Conservation (phyloP, 495 filamentous ascomycete genomes). For the Talaromyces liani region DNA sequence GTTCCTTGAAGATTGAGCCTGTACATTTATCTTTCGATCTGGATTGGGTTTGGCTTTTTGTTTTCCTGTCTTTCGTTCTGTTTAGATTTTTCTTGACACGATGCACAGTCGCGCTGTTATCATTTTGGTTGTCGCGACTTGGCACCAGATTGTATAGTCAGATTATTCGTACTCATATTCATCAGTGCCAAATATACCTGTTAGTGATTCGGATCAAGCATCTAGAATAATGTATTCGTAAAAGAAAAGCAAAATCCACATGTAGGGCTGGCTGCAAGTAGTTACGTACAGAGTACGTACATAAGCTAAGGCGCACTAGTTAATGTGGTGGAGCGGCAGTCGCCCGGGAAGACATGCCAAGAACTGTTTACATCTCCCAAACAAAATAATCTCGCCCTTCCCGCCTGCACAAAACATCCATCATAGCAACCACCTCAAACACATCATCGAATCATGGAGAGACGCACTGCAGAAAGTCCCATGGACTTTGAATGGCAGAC, state of each 20-base stretch:
- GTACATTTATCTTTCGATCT: neutral
- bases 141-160: neutral
- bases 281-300: no score
- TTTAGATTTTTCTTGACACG: neutral
- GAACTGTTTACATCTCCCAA: constrained; percentile 9
- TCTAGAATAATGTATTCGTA: neutral
- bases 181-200: neutral
- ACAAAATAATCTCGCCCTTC: constrained; percentile 9
- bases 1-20: constrained; percentile 12
- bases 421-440: constrained; percentile 7
- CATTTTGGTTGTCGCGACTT: neutral
- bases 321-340: neutral
- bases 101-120: neutral
- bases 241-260: neutral
- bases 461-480: constrained; percentile 48
- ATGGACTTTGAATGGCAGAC: constrained; percentile 66
- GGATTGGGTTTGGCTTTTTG: neutral
- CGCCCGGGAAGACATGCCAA: neutral
- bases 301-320: neutral
- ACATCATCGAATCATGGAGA: constrained; percentile 23
- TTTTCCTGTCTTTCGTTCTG: neutral
- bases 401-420: constrained; percentile 7
- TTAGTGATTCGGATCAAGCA: neutral
- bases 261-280: neutral
- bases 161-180: neutral